phyloP scores from a whole-genome alignment of 805 yeast genomes.

The Kazachstania africana region DNA sequence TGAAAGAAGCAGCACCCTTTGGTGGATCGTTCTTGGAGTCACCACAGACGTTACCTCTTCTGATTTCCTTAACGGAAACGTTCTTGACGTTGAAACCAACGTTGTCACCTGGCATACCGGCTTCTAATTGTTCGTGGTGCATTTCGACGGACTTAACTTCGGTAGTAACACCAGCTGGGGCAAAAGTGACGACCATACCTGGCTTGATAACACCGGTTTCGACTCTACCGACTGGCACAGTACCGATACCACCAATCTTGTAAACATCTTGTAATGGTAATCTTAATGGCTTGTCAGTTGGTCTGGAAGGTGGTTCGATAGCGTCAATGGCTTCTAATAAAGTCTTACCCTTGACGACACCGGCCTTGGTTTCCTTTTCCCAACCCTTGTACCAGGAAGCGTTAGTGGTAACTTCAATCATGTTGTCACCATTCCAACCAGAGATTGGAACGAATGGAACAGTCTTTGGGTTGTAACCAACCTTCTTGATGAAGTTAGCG shows the following conservation, averaged over 20 bases:
- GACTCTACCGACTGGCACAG: conserved; percentile 90
- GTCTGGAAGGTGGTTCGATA: conserved; percentile 70
- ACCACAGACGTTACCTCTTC: conserved; percentile 90
- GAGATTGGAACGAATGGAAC: conserved; percentile 85
- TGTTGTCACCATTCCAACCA: conserved; percentile 91
- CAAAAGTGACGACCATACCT: conserved; percentile 81
- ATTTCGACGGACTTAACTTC: conserved; percentile 83
- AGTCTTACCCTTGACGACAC: conserved; percentile 66
- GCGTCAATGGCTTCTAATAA: conserved; percentile 78
- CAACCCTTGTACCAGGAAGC: conserved; percentile 86
- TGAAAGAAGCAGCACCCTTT: conserved; percentile 65
- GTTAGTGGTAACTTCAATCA: conserved; percentile 74
- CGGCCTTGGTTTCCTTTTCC: conserved; percentile 66
- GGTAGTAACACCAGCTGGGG: conserved; percentile 86
- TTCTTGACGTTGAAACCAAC: conserved; percentile 87
- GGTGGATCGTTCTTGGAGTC: conserved; percentile 87
- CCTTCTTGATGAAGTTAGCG: conserved; percentile 71
- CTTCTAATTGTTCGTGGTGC: conserved; percentile 72
- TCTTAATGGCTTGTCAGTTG: conserved; percentile 79
- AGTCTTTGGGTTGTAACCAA: conserved; percentile 73
- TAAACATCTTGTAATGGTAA: conserved; percentile 84
- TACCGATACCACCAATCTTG: conserved; percentile 88
- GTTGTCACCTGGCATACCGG: conserved; percentile 87
- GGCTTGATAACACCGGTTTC: conserved; percentile 88
- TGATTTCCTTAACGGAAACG: conserved; percentile 78